Evolutionary conservation across 345 rosid genomes (phyloP), one percentile per base, ranked within the genome.

Genomic region (Odontarrhena argentea): DNA sequence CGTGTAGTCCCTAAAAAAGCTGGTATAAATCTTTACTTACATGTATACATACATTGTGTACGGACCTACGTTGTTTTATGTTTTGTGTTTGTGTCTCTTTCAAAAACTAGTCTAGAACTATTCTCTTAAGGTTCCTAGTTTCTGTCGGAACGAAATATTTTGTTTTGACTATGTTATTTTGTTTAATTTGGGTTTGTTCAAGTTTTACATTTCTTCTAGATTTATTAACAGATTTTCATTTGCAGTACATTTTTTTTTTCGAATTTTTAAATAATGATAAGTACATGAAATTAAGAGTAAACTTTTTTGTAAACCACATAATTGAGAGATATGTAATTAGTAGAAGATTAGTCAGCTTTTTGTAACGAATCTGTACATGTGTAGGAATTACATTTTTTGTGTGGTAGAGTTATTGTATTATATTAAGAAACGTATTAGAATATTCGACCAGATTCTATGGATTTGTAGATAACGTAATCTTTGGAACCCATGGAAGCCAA

Each of bases 1-100:
- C 81, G 86, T 43, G 48, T 80, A 36, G 77, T 88, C 36, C 92
- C 96, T 2, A 75, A 56, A 56, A 77, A 53, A 51, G 96, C 96
- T 12, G 97, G 97, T 74, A 74, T 37, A 9, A 53, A 67, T 67
- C 62, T 74, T 6, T 60, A 67, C 68, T 28, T 51, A 52, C 55
- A 50, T 11, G 51, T 9, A 28, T 26, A 8, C 11, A 38, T 50
- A 28, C 40, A 40, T 28, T 28, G 5, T 40, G 42, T 64, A 49
- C 53, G 46, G 57, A 15, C 8, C 7, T 12, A 8, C 8, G 32
- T 28, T 18, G 22, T 18, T 18, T 18, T 18, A 18, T 18, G 22
- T 18, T 18, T 10, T 52, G 8, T 45, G 69, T 55, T 49, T 71
- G 14, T 7, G 43, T 63, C 64, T 63, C 69, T 63, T 70, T 61